Evolutionary conservation across 2,329 filamentous ascomycete species (phyloP), one percentile per base, ranked within the genome.

Genomic region (Clarireedia paspali): DNA sequence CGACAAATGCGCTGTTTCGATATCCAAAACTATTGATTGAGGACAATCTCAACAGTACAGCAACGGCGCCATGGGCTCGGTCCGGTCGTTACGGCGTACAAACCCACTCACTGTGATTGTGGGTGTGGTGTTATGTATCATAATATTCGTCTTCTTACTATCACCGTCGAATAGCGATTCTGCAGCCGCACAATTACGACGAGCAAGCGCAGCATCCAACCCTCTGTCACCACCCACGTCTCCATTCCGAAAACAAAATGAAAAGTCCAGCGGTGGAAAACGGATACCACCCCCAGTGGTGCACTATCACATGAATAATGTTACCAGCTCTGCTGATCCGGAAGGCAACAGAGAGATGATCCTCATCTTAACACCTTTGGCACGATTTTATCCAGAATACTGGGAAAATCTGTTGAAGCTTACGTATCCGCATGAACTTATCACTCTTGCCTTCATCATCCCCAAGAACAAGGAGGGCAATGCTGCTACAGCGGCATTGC

Each of bases 401-500:
- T 99, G 94, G 92, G 87, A 95, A 71, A 99, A 97, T 67, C 78
- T 99, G 27, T 71, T 91, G 63, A 83, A 83, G 69, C 80, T 99
- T 55, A 80, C 74, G 66, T 99, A 97, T 70, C 94, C 94, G 3
- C 94, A 96, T 74, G 88, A 96, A 58, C 82, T 97, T 61, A 95
- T 99, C 68, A 95, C 90, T 0, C 78, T 99, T 27, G 94, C 90
- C 40, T 99, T 97, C 75, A 97, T 99, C 68, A 85, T 96, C 27
- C 94, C 94, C 52, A 95, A 95, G 75, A 95, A 85, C 48, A 88
- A 87, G 68, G 91, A 96, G 64, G 94, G 94, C 57, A 95, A 97
- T 71, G 78, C 84, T 27, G 94, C 94, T 2, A 94, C 91, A 15
- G 75, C 84, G 6, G 85, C 87, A 40, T 76, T 99, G 53, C 91